phyloP scores from a whole-genome alignment of 495 filamentous ascomycete genomes.

The Aspergillus saccharolyticus region DNA sequence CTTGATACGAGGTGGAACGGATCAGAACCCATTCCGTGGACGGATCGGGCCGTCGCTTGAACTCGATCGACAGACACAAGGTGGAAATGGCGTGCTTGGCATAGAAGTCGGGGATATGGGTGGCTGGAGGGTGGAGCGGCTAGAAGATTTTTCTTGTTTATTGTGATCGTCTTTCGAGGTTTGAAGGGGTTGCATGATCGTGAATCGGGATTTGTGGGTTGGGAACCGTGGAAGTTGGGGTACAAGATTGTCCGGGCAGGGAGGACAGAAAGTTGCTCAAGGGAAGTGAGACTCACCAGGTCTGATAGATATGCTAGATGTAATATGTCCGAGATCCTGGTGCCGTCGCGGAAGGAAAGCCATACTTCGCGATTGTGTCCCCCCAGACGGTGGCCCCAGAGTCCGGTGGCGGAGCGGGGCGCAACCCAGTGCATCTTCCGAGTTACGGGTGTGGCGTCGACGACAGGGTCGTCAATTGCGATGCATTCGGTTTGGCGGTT shows the following conservation, averaged over 20 bases:
- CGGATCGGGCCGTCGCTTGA: slow-evolving; percentile 22
- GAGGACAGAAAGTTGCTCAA: no score
- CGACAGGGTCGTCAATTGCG: slow-evolving; percentile 19
- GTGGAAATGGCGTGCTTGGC: slow-evolving; percentile 19
- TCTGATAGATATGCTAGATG: slow-evolving; percentile 20
- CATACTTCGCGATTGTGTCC: slow-evolving; percentile 22
- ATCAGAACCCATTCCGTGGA: slow-evolving; percentile 19
- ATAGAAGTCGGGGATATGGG: slow-evolving; percentile 19
- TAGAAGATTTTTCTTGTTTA: background rate
- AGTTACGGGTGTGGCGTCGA: slow-evolving; percentile 22
- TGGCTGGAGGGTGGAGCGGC: slow-evolving; percentile 24
- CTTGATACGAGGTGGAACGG: slow-evolving; percentile 18
- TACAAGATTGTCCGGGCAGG: no score
- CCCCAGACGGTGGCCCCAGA: slow-evolving; percentile 24
- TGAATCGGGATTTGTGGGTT: background rate
- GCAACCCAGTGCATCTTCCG: slow-evolving; percentile 20
- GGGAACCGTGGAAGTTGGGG: no score
- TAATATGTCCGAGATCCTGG: slow-evolving; percentile 14
- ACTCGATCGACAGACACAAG: slow-evolving; percentile 22
- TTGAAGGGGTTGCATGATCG: no score
- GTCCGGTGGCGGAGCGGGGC: slow-evolving; percentile 12
- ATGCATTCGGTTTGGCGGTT: slow-evolving; percentile 18
- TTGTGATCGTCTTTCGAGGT: no score
- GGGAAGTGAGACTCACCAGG: slow-evolving; percentile 8
- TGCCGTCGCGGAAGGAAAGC: slow-evolving; percentile 21